Conservation (phyloP, 108 stramenopile genomes). For the Pseudonitzschia delicatissima region DNA sequence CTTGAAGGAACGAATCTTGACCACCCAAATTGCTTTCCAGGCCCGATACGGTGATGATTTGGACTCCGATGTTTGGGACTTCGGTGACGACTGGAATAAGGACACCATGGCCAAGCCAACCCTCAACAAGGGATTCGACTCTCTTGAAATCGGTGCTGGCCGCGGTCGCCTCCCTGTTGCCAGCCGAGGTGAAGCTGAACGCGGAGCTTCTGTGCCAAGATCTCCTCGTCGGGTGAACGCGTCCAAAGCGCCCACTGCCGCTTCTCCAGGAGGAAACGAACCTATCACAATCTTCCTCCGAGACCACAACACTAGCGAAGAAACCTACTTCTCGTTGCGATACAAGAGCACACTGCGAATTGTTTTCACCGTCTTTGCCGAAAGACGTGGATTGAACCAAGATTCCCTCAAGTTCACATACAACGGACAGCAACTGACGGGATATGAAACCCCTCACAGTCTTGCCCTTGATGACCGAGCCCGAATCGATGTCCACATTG, state of each 20-base stretch:
- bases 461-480: conserved; percentile 49
- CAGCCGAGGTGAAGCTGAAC: conserved; percentile 9
- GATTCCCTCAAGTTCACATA: conserved; percentile 51
- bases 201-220: background rate
- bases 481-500: conserved; percentile 46
- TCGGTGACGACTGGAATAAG: conserved; percentile 31
- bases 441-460: conserved; percentile 57
- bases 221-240: conserved; percentile 11
- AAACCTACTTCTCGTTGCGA: conserved; percentile 54
- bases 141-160: background rate
- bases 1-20: conserved; percentile 39
- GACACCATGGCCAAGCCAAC: conserved; percentile 22
- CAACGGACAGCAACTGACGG: conserved; percentile 48
- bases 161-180: conserved; percentile 55
- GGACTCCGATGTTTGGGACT: conserved; percentile 67
- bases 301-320: conserved; percentile 42
- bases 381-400: conserved; percentile 51
- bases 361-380: conserved; percentile 56
- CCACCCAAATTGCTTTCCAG: conserved; percentile 61
- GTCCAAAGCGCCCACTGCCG: conserved; percentile 31
- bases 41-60: conserved; percentile 54
- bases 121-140: conserved; percentile 8
- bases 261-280: conserved; percentile 40
- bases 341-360: conserved; percentile 58
- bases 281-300: conserved; percentile 59